Base-by-base conservation (phyloP, 2,329 filamentous ascomycete species). In the Acephala macrosclerotiorum region DNA sequence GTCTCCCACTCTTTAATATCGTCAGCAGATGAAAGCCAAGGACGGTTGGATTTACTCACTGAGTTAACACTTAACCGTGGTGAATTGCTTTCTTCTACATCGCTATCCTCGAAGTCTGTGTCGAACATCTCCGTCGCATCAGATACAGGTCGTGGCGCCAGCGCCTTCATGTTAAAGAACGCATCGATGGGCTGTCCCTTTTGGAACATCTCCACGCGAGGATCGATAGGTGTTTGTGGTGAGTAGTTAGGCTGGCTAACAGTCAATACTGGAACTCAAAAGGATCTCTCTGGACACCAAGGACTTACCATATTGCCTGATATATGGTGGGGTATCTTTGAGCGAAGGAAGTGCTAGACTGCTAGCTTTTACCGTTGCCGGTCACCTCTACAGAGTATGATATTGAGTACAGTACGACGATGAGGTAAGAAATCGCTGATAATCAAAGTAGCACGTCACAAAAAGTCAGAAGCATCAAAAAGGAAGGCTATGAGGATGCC, bases 61-160 rank as follows among this genome's bases (percentile, higher is more conserved):
- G 91, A 94, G 73, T 91, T 87, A 68, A 91, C 79, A 79, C 90
- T 93, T 63, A 85, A 79, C 36, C 90, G 85, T 14, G 88, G 88
- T 2, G 89, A 91, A 77, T 88, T 88, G 49, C 29, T 22, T 18
- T 91, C 87, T 68, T 85, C 79, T 58, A 84, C 80, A 36, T 83
- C 82, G 60, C 74, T 76, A 58, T 91, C 89, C 70, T 94, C 92
- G 66, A 85, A 83, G 61, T 95, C 92, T 47, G 91, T 93, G 74
- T 94, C 92, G 75, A 90, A 89, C 70, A 93, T 91, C 73, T 94
- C 90, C 25, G 91, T 95, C 51, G 90, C 87, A 66, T 91, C 84
- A 42, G 92, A 94, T 42, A 86, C 78, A 45, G 91, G 91, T 65
- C 90, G 84, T 62, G 81, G 80, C 79, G 82, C 67, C 67, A 76